Conservation (phyloP, 164 flowering plant species). For the Tinospora cordifolia region DNA sequence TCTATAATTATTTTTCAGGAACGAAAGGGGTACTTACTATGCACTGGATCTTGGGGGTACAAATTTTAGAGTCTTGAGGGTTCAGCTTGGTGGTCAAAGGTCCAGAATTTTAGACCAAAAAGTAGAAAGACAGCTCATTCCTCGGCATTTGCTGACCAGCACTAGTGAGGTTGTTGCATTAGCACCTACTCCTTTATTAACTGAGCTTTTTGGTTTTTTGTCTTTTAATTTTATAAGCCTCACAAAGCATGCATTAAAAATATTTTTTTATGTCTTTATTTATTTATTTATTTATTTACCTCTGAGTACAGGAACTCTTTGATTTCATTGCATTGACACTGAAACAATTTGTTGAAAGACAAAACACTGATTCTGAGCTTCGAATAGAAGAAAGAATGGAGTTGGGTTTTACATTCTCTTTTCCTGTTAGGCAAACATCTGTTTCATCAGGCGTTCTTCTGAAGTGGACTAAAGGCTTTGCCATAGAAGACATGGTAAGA, state of each 20-base stretch:
- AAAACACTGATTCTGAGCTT: conserved; percentile 31
- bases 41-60: conserved; percentile 88
- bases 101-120: conserved; percentile 39
- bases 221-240: background rate
- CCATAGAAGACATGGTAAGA: conserved; percentile 69
- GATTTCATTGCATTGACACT: conserved; percentile 67
- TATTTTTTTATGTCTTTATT: no score
- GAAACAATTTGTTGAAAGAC: conserved; percentile 57
- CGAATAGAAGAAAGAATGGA: conserved; percentile 39
- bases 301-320: conserved; percentile 61
- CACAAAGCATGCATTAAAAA: background rate
- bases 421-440: conserved; percentile 75
- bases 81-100: conserved; percentile 58
- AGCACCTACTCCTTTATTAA: background rate
- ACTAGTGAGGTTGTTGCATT: conserved; percentile 55
- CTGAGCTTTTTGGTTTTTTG: background rate
- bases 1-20: conserved; percentile 38
- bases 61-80: conserved; percentile 78
- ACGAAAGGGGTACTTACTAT: conserved; percentile 69
- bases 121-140: conserved; percentile 60
- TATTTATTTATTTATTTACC: background rate
- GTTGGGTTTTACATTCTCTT: conserved; percentile 89
- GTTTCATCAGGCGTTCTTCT: conserved; percentile 65
- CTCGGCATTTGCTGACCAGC: conserved; percentile 63
- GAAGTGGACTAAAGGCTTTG: conserved; percentile 90